Evolutionary conservation across 129 eudicot species (phyloP), one percentile per base, ranked within the genome.

Genomic region (Arctium lappa): DNA sequence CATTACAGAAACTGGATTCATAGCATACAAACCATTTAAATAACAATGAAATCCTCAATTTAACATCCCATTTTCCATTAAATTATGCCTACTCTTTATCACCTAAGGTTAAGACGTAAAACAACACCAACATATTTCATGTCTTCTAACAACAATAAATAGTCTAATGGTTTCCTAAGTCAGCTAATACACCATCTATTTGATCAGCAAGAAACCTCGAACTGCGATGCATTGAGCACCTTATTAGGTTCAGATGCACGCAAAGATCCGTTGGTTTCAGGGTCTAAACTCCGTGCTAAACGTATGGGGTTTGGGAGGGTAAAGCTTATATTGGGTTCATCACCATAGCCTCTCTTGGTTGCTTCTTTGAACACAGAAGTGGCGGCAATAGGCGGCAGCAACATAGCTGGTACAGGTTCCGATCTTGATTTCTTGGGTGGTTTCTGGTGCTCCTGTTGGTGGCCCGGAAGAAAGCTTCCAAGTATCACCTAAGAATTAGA

Each of bases 161-260:
- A 65, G 80, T 79, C 80, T 40, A 79, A 66, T 38, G 63, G 62
- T 74, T 79, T 79, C 87, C 80, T 79, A 78, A 71, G 44, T 48
- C 72, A 27, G 63, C 80, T 29, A 72, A 77, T 77, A 76, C 78
- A 84, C 39, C 32, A 11, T 33, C 12, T 15, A 42, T 48, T 46
- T 74, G 53, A 73, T 86, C 77, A 86, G 78, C 86, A 86, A 68
- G 89, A 77, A 82, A 86, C 89, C 77, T 76, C 77, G 0, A 73
- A 81, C 3, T 8, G 40, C 60, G 82, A 69, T 29, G 79, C 4
- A 18, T 40, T 76, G 12, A 75, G 65, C 66, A 27, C 78, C 70
- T 76, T 71, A 31, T 76, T 71, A 31, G 89, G 11, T 29, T 74
- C 86, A 29, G 89, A 73, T 39, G 16, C 27, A 13, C 74, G 83